phyloP scores from a whole-genome alignment of 2,329 filamentous ascomycete genomes.

The Alternaria solani region DNA sequence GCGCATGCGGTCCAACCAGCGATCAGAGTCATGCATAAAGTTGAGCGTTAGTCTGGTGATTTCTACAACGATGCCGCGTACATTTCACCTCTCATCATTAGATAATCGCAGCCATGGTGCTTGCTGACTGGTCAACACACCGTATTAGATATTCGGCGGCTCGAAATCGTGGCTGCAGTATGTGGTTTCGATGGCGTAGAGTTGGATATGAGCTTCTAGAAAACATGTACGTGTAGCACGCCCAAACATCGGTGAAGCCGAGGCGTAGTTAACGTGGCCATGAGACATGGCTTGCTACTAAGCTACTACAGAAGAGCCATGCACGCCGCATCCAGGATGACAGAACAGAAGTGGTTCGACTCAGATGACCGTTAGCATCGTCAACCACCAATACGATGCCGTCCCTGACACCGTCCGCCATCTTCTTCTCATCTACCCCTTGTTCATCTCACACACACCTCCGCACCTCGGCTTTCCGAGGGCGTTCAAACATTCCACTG shows the following conservation, averaged over 20 bases:
- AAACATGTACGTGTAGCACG: background rate
- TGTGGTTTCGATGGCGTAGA: background rate
- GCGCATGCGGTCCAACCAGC: background rate
- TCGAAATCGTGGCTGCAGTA: background rate
- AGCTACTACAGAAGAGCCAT: background rate
- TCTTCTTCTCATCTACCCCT: background rate
- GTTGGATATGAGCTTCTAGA: background rate
- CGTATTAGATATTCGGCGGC: background rate
- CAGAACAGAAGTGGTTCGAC: background rate
- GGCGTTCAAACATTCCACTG: constrained; percentile 4
- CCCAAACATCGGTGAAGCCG: background rate
- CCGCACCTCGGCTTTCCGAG: constrained; percentile 5
- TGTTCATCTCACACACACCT: background rate
- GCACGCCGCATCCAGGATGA: background rate
- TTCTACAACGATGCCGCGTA: background rate
- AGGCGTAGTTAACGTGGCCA: background rate
- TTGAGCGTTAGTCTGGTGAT: background rate
- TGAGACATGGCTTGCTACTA: background rate
- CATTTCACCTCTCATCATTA: background rate
- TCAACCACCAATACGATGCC: background rate
- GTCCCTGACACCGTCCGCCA: background rate
- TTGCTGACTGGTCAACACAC: background rate
- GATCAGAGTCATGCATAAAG: background rate
- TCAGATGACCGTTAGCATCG: background rate
- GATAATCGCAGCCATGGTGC: background rate